Evolutionary conservation across 2,329 filamentous ascomycete genomes (phyloP).

Genomic region (Stachybotrys echinatus): DNA sequence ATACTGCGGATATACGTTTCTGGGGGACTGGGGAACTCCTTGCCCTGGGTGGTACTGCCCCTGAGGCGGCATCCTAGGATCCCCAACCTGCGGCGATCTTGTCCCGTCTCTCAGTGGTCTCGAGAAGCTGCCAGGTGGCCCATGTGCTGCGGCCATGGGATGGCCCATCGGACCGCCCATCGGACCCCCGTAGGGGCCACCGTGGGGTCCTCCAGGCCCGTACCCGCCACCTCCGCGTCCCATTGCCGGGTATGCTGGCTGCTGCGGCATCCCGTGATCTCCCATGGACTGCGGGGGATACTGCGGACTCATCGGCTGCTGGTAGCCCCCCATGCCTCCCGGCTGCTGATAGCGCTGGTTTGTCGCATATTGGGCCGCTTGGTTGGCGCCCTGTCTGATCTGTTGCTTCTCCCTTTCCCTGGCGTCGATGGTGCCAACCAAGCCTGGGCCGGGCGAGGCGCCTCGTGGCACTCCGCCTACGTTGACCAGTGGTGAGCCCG

Average conservation of each 20-base stretch:
- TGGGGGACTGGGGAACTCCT: constrained; percentile 11
- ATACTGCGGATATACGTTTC: constrained; percentile 21
- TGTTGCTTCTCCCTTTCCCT: constrained; percentile 73
- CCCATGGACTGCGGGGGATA: constrained; percentile 18
- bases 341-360: constrained; percentile 7
- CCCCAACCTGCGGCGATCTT: constrained; percentile 19
- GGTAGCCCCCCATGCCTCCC: constrained; percentile 1
- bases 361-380: constrained; percentile 15
- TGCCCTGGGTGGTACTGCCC: constrained; percentile 21
- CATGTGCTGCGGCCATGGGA: constrained; percentile 11
- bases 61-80: constrained; percentile 20
- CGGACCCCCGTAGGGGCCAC: constrained; percentile 9
- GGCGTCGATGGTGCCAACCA: constrained; percentile 75
- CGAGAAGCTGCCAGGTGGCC: constrained; percentile 21
- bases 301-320: constrained; percentile 7
- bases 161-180: constrained; percentile 13
- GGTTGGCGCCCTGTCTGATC: constrained; percentile 61
- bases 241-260: constrained; percentile 17
- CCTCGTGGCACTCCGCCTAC: constrained; percentile 51
- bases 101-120: constrained; percentile 22
- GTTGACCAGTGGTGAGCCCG: constrained; percentile 69
- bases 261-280: constrained; percentile 17
- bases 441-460: constrained; percentile 48
- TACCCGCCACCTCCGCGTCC: constrained; percentile 15
- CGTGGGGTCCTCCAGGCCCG: constrained; percentile 7